Evolutionary conservation across 2,329 filamentous ascomycete species (phyloP), one percentile per base, ranked within the genome.

Genomic region (Venturia effusa): DNA sequence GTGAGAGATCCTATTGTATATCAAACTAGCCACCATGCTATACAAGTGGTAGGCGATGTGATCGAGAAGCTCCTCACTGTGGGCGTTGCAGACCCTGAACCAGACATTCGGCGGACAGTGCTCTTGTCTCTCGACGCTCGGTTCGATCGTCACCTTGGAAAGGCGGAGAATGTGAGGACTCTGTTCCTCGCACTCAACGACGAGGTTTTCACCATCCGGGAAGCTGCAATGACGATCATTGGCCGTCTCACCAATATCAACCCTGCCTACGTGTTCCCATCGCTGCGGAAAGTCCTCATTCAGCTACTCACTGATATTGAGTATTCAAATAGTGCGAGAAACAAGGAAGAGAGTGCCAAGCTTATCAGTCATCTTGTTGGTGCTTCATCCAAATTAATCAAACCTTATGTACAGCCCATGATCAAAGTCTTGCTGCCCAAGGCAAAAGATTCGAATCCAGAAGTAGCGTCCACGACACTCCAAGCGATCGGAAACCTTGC

Each of bases 1-100:
- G 90, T 97, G 57, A 88, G 91, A 69, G 95, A 99, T 73, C 94
- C 94, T 0, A 97, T 99, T 68, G 92, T 99, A 70, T 94, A 96
- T 70, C 94, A 99, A 77, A 97, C 93, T 7, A 97, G 94, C 73
- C 90, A 93, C 68, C 94, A 99, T 74, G 93, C 94, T 0, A 90
- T 97, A 48, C 92, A 97, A 73, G 94, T 99, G 34, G 95, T 99
- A 57, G 90, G 93, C 64, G 94, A 99, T 73, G 94, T 99, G 39
- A 96, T 99, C 65, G 92, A 97, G 76, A 97, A 94, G 72, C 84
- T 99, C 0, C 81, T 99, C 66, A 97, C 93, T 0, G 92, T 97
- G 45, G 93, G 92, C 61, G 90, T 99, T 34, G 94, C 93, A 17
- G 94, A 99, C 72, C 87, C 79, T 15, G 91, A 97, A 69, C 84